These are phyloP conservation scores for Monilinia fructigena DNA, from an alignment of 2,329 filamentous ascomycete species.

Conservation along the genomic window DNA sequence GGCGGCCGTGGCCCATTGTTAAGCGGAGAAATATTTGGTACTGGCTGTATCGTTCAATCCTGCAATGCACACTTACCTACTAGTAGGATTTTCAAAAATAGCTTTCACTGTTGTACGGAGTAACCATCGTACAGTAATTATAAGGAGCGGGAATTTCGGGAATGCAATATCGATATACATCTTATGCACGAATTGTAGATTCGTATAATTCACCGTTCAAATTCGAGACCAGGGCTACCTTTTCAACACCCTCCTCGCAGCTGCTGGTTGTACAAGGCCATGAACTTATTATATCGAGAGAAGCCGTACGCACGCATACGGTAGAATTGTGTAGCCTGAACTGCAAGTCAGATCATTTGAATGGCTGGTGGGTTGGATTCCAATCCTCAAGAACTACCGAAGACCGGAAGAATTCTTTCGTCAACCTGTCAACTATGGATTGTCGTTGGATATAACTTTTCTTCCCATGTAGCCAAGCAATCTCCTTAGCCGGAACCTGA, in stretches of 20 bases:
- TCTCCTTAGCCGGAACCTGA: not conserved
- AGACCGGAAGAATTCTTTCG: not conserved
- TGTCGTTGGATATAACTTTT: conserved; percentile 5
- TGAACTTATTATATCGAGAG: no score
- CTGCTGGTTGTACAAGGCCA: not conserved
- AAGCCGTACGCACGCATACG: no score
- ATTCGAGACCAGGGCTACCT: not conserved
- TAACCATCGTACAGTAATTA: not conserved
- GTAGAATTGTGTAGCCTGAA: not conserved
- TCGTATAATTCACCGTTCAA: not conserved
- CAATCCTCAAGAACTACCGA: not conserved
- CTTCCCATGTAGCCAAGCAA: not conserved
- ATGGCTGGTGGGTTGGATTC: not conserved
- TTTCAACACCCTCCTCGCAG: not conserved
- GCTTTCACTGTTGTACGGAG: not conserved
- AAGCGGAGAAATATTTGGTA: conserved; percentile 16
- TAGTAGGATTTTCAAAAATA: conserved; percentile 6
- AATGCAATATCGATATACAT: not conserved
- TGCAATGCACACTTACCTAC: not conserved
- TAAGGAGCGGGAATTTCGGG: no score
- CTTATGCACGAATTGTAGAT: not conserved
- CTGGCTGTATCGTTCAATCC: not conserved
- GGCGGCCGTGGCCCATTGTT: not conserved
- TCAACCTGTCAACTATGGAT: not conserved
- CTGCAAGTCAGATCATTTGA: not conserved